Conservation (phyloP, 768 basidiomycete genomes). For the Xerocomus spinulosus region DNA sequence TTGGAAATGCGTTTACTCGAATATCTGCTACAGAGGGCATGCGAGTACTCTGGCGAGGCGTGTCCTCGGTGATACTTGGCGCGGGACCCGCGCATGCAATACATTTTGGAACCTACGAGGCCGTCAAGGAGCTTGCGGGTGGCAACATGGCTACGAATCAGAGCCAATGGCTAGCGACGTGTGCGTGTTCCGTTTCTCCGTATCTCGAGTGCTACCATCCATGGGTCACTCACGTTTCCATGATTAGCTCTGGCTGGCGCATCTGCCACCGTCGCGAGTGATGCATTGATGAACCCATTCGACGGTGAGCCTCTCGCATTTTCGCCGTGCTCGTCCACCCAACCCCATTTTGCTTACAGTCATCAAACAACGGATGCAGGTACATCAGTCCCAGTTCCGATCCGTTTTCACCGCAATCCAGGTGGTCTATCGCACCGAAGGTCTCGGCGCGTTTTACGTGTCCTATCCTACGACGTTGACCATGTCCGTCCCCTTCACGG, state of each 20-base stretch:
- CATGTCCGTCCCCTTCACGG: slow-evolving; percentile 97
- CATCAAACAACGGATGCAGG: slow-evolving; percentile 99
- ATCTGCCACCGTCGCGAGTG: slow-evolving; percentile 88
- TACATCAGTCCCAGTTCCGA: slow-evolving; percentile 88
- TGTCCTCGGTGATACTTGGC: slow-evolving; percentile 91
- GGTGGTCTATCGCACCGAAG: slow-evolving; percentile 81
- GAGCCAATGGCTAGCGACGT: slow-evolving; percentile 76
- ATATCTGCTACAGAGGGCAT: slow-evolving; percentile 95
- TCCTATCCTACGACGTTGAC: slow-evolving; percentile 97
- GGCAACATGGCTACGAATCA: slow-evolving; percentile 77
- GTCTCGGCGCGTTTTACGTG: slow-evolving; percentile 89
- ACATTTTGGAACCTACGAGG: slow-evolving; percentile 95
- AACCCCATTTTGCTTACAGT: slow-evolving; percentile 48
- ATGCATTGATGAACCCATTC: slow-evolving; percentile 99
- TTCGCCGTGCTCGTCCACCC: slow-evolving; percentile 6
- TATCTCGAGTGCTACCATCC: neutral
- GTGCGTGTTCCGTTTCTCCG: slow-evolving; percentile 44
- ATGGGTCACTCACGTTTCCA: slow-evolving; percentile 9
- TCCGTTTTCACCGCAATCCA: slow-evolving; percentile 83
- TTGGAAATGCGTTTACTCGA: slow-evolving; percentile 85
- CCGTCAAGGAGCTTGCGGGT: slow-evolving; percentile 88
- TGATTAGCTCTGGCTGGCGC: slow-evolving; percentile 83
- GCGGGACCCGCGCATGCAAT: slow-evolving; percentile 98
- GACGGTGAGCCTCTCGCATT: slow-evolving; percentile 63
- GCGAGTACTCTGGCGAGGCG: slow-evolving; percentile 90